Evolutionary conservation across 805 yeast species (phyloP).

Genomic region (Citeromyces nyonsensis): DNA sequence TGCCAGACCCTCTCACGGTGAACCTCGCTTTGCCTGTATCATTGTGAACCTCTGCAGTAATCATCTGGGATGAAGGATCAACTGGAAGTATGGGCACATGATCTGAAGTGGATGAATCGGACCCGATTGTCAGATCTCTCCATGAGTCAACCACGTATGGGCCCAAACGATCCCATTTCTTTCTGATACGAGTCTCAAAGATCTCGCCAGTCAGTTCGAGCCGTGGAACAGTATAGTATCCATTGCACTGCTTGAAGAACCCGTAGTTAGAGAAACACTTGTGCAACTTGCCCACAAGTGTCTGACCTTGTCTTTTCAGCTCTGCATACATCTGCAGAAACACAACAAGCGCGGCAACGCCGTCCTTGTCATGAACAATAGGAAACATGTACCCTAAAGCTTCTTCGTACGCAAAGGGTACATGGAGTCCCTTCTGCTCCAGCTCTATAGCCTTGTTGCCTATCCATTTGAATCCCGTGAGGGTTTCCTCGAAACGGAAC

Average conservation of each 20-base stretch:
- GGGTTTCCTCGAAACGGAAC: constrained; percentile 59
- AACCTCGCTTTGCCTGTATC: constrained; percentile 31
- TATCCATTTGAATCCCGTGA: constrained; percentile 96
- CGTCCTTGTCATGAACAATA: constrained; percentile 83
- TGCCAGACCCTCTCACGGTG: constrained; percentile 89
- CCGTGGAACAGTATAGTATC: constrained; percentile 60
- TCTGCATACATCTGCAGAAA: constrained; percentile 54
- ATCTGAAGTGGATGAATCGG: constrained; percentile 50
- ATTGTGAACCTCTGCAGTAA: constrained; percentile 39
- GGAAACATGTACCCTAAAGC: constrained; percentile 92
- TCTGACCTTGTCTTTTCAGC: constrained; percentile 25
- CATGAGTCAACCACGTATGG: constrained; percentile 40
- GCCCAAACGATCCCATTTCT: constrained; percentile 38
- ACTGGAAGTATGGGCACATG: constrained; percentile 51
- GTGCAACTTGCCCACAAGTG: constrained; percentile 34
- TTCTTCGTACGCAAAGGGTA: constrained; percentile 89
- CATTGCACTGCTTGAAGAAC: constrained; percentile 71
- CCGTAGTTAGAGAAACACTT: constrained; percentile 56
- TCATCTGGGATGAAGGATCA: constrained; percentile 73
- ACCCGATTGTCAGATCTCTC: constrained; percentile 80
- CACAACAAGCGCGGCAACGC: constrained; percentile 64
- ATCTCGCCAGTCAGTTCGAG: constrained; percentile 32
- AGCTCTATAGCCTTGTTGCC: constrained; percentile 77
- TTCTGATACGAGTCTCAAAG: constrained; percentile 28
- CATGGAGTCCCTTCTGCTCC: constrained; percentile 43